Percentiles rank a stretch among this genome's conserved stretches.
Evolutionary conservation across 1,284 basidiomycete genomes (phyloP).

Genomic region (Acaromyces ingoldii): DNA sequence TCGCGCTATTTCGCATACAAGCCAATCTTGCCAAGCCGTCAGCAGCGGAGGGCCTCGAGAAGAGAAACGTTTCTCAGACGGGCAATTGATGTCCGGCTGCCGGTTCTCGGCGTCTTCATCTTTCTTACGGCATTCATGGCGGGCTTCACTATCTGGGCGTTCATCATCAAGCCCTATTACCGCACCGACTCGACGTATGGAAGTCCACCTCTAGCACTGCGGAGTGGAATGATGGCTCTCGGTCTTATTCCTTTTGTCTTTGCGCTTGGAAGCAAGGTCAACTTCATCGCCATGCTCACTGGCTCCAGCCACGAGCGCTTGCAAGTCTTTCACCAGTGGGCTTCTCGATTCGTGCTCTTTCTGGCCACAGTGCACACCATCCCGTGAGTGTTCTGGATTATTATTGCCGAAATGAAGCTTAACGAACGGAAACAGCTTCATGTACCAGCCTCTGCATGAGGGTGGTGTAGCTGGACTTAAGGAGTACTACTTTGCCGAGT

Average conservation of each 20-base stretch:
- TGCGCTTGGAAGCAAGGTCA: constrained; percentile 34
- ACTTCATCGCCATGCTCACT: constrained; percentile 38
- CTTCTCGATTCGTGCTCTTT: constrained; percentile 36
- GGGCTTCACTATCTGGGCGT: constrained; percentile 17
- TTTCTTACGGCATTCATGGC: constrained; percentile 6
- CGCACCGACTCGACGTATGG: constrained; percentile 24
- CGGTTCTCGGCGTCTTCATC: not conserved
- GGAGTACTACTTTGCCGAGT: constrained; percentile 17
- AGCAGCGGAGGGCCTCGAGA: too few relatives aligned
- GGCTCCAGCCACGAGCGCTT: constrained; percentile 39
- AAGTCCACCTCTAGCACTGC: constrained; percentile 34
- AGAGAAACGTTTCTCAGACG: too few relatives aligned
- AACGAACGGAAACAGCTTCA: too few relatives aligned
- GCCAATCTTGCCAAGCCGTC: not conserved
- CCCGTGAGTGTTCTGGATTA: too few relatives aligned
- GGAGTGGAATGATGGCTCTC: constrained; percentile 36
- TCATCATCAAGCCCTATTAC: constrained; percentile 37
- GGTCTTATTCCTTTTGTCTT: constrained; percentile 45
- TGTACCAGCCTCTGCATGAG: constrained; percentile 30
- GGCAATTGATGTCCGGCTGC: not conserved
- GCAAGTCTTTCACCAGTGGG: constrained; percentile 35
- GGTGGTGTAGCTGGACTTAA: constrained; percentile 23
- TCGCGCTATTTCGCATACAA: not conserved
- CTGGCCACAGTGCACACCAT: constrained; percentile 38
- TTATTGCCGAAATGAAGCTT: too few relatives aligned